Evolutionary conservation across 208 protist genomes (phyloP).

Genomic region (Leishmania amazonensis): DNA sequence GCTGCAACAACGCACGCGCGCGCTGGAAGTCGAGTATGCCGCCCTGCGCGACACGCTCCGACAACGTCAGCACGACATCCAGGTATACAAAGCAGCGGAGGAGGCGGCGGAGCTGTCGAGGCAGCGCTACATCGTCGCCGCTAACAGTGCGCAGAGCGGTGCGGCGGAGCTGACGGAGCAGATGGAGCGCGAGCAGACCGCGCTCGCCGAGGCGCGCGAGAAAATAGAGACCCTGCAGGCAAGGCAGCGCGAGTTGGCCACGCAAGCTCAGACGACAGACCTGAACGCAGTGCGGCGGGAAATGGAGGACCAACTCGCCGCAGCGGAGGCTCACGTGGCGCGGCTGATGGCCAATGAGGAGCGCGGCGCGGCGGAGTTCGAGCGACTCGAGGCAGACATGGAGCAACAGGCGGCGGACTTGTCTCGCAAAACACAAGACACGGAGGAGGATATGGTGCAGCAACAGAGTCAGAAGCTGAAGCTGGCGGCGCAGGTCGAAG

Average conservation of each 20-base stretch:
- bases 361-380: slow-evolving; percentile 60
- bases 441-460: slow-evolving; percentile 61
- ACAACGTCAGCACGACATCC: slow-evolving; percentile 40
- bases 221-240: slow-evolving; percentile 32
- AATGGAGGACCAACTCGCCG: slow-evolving; percentile 60
- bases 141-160: slow-evolving; percentile 20
- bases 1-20: slow-evolving; percentile 38
- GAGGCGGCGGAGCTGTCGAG: slow-evolving; percentile 48
- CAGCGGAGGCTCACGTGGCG: slow-evolving; percentile 43
- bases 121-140: slow-evolving; percentile 50
- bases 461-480: slow-evolving; percentile 43
- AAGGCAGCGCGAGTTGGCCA: slow-evolving; percentile 38
- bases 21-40: slow-evolving; percentile 51
- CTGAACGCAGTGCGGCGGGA: slow-evolving; percentile 42
- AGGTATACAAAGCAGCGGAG: slow-evolving; percentile 62
- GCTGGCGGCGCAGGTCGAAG: slow-evolving; percentile 35
- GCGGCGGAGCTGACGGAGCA: slow-evolving; percentile 45
- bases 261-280: slow-evolving; percentile 42
- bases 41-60: slow-evolving; percentile 45
- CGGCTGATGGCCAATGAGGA: slow-evolving; percentile 56
- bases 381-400: slow-evolving; percentile 77
- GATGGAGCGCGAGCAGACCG: slow-evolving; percentile 31
- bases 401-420: slow-evolving; percentile 66
- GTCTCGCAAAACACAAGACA: slow-evolving; percentile 52
- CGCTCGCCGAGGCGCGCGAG: slow-evolving; percentile 35